Conservation (phyloP, 768 basidiomycete species). For the Kwoniella heveanensis region DNA sequence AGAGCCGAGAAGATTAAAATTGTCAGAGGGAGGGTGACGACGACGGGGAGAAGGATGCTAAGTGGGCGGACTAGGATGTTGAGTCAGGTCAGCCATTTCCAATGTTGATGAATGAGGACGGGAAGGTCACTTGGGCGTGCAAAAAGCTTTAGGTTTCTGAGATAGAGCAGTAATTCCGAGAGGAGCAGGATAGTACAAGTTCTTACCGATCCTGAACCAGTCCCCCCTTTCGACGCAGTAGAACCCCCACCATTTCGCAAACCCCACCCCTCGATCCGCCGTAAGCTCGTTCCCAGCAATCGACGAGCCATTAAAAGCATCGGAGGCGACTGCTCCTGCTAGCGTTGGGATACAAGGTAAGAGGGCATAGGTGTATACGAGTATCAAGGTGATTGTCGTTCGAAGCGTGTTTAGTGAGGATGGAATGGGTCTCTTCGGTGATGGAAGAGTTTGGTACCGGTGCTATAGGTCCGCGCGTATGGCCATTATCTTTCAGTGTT, state of each 20-base stretch:
- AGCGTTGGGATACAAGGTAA: constrained; percentile 14
- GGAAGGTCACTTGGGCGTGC: too few species aligned
- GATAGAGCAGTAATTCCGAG: too few species aligned
- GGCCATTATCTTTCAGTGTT: too few species aligned
- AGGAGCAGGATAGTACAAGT: background rate
- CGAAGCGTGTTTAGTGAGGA: background rate
- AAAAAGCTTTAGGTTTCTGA: too few species aligned
- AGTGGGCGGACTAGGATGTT: constrained; percentile 6
- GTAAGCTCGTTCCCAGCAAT: too few species aligned
- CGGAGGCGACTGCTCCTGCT: background rate
- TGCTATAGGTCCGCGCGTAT: too few species aligned
- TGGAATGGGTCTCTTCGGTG: constrained; percentile 2
- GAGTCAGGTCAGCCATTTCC: too few species aligned
- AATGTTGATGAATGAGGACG: too few species aligned
- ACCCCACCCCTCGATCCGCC: background rate
- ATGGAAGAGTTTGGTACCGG: constrained; percentile 11
- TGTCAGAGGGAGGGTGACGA: constrained; percentile 1
- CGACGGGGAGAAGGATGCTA: constrained; percentile 4
- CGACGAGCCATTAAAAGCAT: background rate
- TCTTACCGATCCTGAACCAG: constrained; percentile 12
- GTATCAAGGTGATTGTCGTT: background rate
- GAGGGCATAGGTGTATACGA: constrained; percentile 7
- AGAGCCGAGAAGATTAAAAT: constrained; percentile 7
- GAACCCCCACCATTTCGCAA: constrained; percentile 5
- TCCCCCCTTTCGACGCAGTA: background rate